These are phyloP conservation scores for Stenocarpella maydis DNA, from an alignment of 2,329 filamentous ascomycete genomes.

Conservation along the genomic window DNA sequence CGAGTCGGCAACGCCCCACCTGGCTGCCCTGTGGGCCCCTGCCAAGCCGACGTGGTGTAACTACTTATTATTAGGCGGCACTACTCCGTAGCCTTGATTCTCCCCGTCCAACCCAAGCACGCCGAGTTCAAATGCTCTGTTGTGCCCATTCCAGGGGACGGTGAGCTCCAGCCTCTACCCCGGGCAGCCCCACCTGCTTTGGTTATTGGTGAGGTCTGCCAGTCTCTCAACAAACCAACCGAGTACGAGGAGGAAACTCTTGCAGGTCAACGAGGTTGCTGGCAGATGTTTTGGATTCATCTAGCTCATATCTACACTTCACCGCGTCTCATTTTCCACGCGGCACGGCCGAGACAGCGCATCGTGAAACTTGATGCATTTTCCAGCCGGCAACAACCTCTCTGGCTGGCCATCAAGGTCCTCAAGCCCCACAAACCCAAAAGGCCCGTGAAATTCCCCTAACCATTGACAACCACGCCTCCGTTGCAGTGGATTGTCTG, in stretches of 20 bases:
- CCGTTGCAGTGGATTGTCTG: constrained; percentile 68
- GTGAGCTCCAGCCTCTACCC: neutral
- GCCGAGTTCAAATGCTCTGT: neutral
- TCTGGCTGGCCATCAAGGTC: constrained; percentile 26
- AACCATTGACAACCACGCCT: constrained; percentile 58
- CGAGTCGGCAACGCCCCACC: constrained; percentile 21
- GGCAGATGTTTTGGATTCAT: neutral
- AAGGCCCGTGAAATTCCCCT: constrained; percentile 34
- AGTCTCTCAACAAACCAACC: neutral
- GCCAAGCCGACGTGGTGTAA: constrained; percentile 16
- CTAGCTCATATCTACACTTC: neutral
- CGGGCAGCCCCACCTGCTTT: neutral
- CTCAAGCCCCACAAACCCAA: constrained; percentile 2
- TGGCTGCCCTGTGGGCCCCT: constrained; percentile 20
- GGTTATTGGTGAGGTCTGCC: neutral
- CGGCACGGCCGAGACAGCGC: constrained; percentile 5
- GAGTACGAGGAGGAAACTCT: too few species aligned
- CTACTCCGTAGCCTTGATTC: constrained; percentile 3
- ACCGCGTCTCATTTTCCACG: neutral
- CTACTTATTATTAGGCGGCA: neutral
- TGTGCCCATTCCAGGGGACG: neutral
- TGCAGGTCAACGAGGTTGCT: neutral
- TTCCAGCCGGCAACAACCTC: constrained; percentile 5
- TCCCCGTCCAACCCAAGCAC: neutral
- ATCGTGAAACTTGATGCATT: constrained; percentile 8